Base-by-base conservation (phyloP, 495 filamentous ascomycete species). In the Tricharina praecox region DNA sequence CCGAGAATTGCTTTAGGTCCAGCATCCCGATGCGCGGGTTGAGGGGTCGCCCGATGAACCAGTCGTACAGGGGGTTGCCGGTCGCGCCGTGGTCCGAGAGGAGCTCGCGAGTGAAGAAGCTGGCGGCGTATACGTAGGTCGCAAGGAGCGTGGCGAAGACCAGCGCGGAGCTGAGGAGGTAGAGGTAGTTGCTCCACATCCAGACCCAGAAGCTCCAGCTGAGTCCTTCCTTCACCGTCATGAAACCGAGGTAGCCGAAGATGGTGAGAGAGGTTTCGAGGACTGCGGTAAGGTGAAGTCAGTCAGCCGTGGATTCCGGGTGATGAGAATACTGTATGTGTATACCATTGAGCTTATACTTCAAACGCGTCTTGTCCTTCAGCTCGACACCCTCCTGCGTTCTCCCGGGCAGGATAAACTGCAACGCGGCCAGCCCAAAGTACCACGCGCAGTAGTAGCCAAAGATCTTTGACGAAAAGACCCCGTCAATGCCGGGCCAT, bases 1-100 rank as follows among this genome's bases (percentile, higher is more conserved):
- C 90, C 66, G 79, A 83, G 59, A 77, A 95, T 40, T 77, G 70
- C 66, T 94, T 95, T 62, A 97, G 81, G 58, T 97, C 92, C 39
- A 95, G 78, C 53, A 83, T 81, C 3, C 69, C 75, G 40, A 96
- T 63, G 23, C 86, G 85, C 5, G 92, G 88, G 66, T 96, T 97
- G 48, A 96, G 78, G 60, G 96, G 90, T 28, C 90, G 85, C 16
- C 90, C 90, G 53, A 96, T 96, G 67, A 85, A 97, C 72, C 82
- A 96, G 19, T 96, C 88, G 64, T 96, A 95, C 25, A 96, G 64
- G 40, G 80, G 64, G 59, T 93, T 96, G 44, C 90, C 92, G 11
- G 77, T 76, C 54, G 80, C 72, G 43, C 84, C 86, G 41, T 85
- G 85, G 3, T 75, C 72, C 0, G 88, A 88, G 3, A 96, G 72